Base-by-base conservation (phyloP, 306 rosid species). In the Vigna angularis region DNA sequence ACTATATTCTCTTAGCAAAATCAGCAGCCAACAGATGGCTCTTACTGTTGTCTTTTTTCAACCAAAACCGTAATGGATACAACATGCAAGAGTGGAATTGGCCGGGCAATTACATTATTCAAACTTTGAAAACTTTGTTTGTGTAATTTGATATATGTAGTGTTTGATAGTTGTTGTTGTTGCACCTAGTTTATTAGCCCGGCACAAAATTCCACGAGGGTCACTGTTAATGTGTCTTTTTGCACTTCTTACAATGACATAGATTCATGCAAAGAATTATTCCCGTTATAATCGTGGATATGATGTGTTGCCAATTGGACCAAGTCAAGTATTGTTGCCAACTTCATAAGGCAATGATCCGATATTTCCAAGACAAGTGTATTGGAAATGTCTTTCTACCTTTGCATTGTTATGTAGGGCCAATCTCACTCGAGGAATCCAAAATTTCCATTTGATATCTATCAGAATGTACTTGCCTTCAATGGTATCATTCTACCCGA, bases 31-130 rank as follows among this genome's bases (percentile, higher is more conserved):
- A 24, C 75, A 74, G 0, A 47, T 75, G 72, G 53, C 81, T 78
- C 36, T 73, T 81, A 66, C 75, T 79, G 9, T 74, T 81, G 84
- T 85, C 80, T 64, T 52, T 45, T 76, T 74, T 58, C 85, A 47
- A 49, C 50, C 49, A 49, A 30, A 51, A 83, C 79, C 71, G 72
- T 50, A 66, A 57, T 44, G 79, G 73, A 75, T 82, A 69, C 66
- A 65, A 73, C 53, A 15, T 65, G 36, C 12, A 82, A 20, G 20
- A 45, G 50, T 18, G 72, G 62, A 59, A 6, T 45, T 56, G 79
- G 67, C 66, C 16, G 52, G 84, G 18, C 34, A 18, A 67, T 50
- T 30, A 24, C 77, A 70, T 52, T 76, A 67, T 82, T 77, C 75
- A 77, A 72, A 79, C 30, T 18, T 16, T 22, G n/a, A 45, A 85